Percentiles rank a stretch among this genome's conserved stretches.
These are phyloP conservation scores for Blepharisma undulans DNA, from an alignment of 169 alveolate species.

Conservation along the genomic window DNA sequence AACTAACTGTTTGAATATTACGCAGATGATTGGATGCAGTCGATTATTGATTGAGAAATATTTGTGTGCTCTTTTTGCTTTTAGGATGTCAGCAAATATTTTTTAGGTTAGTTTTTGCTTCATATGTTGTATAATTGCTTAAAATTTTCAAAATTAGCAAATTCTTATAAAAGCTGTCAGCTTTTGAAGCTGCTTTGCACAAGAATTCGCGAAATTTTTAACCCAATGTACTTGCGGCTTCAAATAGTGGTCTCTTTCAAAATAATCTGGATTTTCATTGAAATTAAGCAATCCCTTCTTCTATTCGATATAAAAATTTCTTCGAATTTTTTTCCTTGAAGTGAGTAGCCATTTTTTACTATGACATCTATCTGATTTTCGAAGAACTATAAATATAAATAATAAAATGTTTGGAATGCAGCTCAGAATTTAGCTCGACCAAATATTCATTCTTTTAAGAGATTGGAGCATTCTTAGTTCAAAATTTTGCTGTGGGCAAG, in stretches of 20 bases:
- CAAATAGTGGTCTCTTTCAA: not conserved
- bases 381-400: not conserved
- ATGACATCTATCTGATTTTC: not conserved
- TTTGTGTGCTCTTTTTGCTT: not conserved
- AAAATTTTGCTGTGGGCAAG: not conserved
- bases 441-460: not conserved
- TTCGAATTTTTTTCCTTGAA: not conserved
- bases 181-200: not conserved
- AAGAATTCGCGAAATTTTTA: not conserved
- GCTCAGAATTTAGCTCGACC: not conserved
- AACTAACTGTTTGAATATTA: not conserved
- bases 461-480: not conserved
- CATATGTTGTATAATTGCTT: not conserved
- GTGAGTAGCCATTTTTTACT: not conserved
- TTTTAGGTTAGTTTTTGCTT: not conserved
- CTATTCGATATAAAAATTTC: not conserved
- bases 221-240: not conserved
- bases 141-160: not conserved
- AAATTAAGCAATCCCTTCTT: not conserved
- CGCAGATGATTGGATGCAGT: too few species aligned
- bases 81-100: not conserved
- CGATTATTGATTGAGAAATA: not conserved
- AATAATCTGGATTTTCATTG: constrained; percentile 32
- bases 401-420: constrained; percentile 8
- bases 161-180: not conserved